Evolutionary conservation across 352 stramenopile species (phyloP).

Genomic region (Phytophthora vignae): DNA sequence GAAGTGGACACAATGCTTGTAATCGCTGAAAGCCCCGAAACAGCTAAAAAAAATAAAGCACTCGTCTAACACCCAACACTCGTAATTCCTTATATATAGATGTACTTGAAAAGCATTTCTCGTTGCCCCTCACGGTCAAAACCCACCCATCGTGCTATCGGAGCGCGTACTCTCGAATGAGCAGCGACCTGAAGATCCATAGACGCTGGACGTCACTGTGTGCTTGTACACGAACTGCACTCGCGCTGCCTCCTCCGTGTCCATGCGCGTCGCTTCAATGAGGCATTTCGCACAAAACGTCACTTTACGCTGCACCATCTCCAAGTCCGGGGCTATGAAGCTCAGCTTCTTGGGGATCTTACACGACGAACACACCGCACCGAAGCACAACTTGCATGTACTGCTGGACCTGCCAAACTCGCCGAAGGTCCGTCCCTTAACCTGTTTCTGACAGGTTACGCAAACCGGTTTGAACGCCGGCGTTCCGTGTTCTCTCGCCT

Average conservation of each 20-base stretch:
- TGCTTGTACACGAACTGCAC: slow-evolving; percentile 27
- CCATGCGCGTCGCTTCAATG: slow-evolving; percentile 23
- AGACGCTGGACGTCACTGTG: slow-evolving; percentile 7
- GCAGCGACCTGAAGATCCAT: slow-evolving; percentile 5
- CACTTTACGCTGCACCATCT: slow-evolving; percentile 24
- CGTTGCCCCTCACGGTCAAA: not conserved
- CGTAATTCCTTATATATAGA: not conserved
- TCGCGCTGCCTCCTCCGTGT: slow-evolving; percentile 25
- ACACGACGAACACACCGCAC: slow-evolving; percentile 19
- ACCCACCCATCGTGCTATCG: not conserved
- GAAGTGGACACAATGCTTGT: too few relatives aligned
- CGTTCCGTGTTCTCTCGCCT: not conserved
- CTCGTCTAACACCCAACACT: not conserved
- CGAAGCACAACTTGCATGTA: slow-evolving; percentile 29
- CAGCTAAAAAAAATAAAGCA: not conserved
- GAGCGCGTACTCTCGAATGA: slow-evolving; percentile 1
- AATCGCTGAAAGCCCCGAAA: not conserved
- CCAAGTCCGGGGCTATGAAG: slow-evolving; percentile 29
- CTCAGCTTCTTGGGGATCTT: slow-evolving; percentile 36
- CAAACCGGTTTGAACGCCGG: slow-evolving; percentile 1
- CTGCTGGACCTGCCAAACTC: slow-evolving; percentile 9
- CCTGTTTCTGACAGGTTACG: slow-evolving; percentile 26
- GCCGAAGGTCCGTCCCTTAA: slow-evolving; percentile 2
- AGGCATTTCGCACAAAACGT: slow-evolving; percentile 43
- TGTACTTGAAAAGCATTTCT: not conserved